Evolutionary conservation across 140 eudicot species (phyloP), one percentile per base, ranked within the genome.

Genomic region (Erigeron philadelphicus): DNA sequence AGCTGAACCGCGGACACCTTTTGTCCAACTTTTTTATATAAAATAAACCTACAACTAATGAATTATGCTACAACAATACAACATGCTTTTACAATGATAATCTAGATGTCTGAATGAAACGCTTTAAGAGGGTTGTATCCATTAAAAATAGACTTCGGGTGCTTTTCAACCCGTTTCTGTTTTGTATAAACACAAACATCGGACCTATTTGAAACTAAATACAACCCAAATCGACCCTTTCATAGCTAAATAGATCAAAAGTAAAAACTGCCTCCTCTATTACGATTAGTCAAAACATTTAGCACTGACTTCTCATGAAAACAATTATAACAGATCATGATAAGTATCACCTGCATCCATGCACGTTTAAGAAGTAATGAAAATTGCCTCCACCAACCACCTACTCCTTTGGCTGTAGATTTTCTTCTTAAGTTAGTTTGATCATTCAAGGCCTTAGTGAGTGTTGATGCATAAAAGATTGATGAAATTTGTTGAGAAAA

Each of bases 371-470:
- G 95, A 65, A 94, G 99, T 70, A 94, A 72, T 45, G 77, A 68
- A 65, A 94, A 94, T 52, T 94, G 94, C 74, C 82, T 89, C 97
- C 97, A 94, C 95, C 97, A 89, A 66, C 88, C 85, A 64, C 78
- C 81, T 66, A 82, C 78, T 53, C 76, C 83, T 80, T 82, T 86
- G 19, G 61, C 64, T 56, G 50, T 19, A 43, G 54, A 59, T 63
- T 68, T 89, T 72, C 80, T 83, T 53, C 74, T 75, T 11, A 72
- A 70, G 55, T 67, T 89, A 67, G 61, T 61, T 16, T 61, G 79
- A 58, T 76, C 69, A 56, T 66, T 71, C 21, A 73, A 66, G 67
- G 72, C 79, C 17, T 54, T 66, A 66, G 72, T 19, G 73, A 92
- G 76, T 15, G 94, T 73, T 64, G 90, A 80, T 64, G 95, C 89